Evolutionary conservation across 176 grass and related monocot genomes (phyloP).

Genomic region (Carex littledalei): DNA sequence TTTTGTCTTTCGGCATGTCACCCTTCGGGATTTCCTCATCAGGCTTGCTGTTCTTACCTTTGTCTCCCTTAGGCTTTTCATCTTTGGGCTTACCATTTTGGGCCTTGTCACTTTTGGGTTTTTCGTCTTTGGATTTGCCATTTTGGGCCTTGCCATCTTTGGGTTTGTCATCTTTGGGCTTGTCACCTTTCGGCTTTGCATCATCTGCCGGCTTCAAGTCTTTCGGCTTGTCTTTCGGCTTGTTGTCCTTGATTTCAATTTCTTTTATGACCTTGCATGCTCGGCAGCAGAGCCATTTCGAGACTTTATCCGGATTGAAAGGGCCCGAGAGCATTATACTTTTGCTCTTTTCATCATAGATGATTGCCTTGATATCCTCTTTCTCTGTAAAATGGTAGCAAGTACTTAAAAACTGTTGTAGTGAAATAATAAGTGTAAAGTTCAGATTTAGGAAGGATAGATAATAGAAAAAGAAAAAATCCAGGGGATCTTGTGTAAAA

Average conservation of each 20-base stretch:
- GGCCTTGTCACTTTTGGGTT: conserved; percentile 8
- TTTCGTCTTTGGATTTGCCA: background rate
- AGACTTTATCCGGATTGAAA: conserved; percentile 56
- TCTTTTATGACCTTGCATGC: conserved; percentile 72
- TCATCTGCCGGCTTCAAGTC: conserved; percentile 6
- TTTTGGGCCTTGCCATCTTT: conserved; percentile 17
- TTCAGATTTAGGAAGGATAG: background rate
- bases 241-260: conserved; percentile 46
- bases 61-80: conserved; percentile 17
- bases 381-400: conserved; percentile 31
- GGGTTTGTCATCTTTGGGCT: conserved; percentile 2
- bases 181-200: conserved; percentile 27
- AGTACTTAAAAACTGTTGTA: background rate
- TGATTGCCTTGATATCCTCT: conserved; percentile 41
- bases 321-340: conserved; percentile 57
- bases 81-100: conserved; percentile 30
- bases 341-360: conserved; percentile 64
- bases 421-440: background rate
- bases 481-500: background rate
- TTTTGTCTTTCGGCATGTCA: conserved; percentile 25
- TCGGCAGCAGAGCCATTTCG: conserved; percentile 36
- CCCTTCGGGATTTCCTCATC: conserved; percentile 8
- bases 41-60: conserved; percentile 21
- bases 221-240: conserved; percentile 28
- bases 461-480: background rate